Conservation (phyloP, 1,284 basidiomycete species). For the Ganoderma boninense region DNA sequence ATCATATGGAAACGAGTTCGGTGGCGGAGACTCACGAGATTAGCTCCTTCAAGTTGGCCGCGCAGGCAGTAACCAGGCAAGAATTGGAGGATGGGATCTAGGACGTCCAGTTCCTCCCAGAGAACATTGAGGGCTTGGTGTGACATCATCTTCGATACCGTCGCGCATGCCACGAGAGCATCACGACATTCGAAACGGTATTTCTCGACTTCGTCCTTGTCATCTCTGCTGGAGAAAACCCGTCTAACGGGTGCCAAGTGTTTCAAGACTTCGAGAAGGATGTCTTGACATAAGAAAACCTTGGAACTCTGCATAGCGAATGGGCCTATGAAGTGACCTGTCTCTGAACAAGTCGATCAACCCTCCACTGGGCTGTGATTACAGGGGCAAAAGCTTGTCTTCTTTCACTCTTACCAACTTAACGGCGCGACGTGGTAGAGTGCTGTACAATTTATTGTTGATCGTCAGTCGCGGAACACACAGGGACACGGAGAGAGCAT, state of each 20-base stretch:
- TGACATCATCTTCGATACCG: neutral
- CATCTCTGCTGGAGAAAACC: neutral
- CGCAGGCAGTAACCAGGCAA: neutral
- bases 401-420: no score
- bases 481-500: no score
- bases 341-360: neutral
- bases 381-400: no score
- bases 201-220: neutral
- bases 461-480: no score
- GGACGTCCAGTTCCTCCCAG: neutral
- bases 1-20: neutral
- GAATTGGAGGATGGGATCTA: neutral
- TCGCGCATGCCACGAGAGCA: neutral
- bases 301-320: neutral
- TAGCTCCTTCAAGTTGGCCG: neutral
- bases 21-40: neutral
- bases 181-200: neutral
- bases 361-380: no score
- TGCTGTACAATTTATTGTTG: no score
- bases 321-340: neutral
- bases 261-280: neutral
- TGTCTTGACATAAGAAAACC: neutral
- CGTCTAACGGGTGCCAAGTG: neutral
- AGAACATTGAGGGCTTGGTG: neutral
- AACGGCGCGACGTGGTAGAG: no score